These are phyloP conservation scores for Fragaria iinumae DNA, from an alignment of 306 rosid genomes.

Conservation along the genomic window DNA sequence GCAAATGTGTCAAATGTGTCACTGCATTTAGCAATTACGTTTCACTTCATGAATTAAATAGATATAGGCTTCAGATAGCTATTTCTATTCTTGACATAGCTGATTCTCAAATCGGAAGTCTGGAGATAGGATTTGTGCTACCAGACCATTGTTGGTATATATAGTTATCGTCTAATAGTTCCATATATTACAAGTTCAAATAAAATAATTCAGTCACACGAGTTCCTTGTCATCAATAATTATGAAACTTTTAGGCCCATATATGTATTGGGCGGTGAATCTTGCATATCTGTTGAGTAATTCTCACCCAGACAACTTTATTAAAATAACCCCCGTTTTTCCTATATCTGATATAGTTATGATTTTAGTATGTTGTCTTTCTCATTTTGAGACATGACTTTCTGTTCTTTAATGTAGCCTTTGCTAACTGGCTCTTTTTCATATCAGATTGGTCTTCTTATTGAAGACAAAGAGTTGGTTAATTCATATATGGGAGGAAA, in stretches of 20 bases:
- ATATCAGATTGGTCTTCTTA: constrained; percentile 74
- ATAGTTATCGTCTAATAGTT: neutral
- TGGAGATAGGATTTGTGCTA: neutral
- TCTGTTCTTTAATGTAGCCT: constrained; percentile 1
- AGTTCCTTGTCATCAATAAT: neutral
- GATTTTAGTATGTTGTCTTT: neutral
- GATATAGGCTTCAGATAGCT: neutral
- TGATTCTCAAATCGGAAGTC: neutral
- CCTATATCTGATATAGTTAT: neutral
- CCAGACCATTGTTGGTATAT: neutral
- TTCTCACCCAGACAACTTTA: neutral
- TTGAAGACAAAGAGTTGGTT: constrained; percentile 78
- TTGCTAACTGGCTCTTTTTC: constrained; percentile 23
- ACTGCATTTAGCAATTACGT: neutral
- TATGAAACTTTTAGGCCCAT: neutral
- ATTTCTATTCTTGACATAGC: neutral
- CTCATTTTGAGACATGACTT: neutral
- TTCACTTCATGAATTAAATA: neutral
- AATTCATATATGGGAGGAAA: constrained; percentile 83
- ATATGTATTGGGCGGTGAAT: neutral
- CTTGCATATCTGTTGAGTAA: neutral
- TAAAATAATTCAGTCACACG: neutral
- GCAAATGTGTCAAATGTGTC: neutral
- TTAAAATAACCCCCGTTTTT: no score
- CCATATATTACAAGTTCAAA: neutral